Evolutionary conservation across 1,139 yeast genomes (phyloP), one percentile per base, ranked within the genome.

Genomic region (Pichia sp.): DNA sequence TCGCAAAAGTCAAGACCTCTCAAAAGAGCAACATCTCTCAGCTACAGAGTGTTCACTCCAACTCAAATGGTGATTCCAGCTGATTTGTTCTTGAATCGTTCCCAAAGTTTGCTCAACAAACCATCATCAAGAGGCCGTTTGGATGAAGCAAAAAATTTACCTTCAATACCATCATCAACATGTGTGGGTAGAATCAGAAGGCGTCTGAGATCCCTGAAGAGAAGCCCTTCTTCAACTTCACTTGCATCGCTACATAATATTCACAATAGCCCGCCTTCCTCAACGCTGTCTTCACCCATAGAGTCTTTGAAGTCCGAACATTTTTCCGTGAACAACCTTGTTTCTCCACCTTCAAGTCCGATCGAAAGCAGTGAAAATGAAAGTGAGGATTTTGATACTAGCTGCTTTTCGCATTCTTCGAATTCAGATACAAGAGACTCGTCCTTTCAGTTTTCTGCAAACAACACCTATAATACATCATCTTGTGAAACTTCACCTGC

Each of bases 11-110:
- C 49, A 43, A 61, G 68, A 52, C 69, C 69, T 1, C 43, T 65
- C 8, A 66, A 66, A 52, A 56, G 69, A 38, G 62, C 69, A 41
- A 58, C 61, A 34, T 65, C 68, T 10, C 52, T 65, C 19, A 57
- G 64, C 1, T 65, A 58, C 43, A 59, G 61, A 45, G 55, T 63
- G n/a, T 47, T 54, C 26, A 59, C 67, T 5, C 65, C 66, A 13
- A 56, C 58, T 30, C 48, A 52, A 15, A 56, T 53, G 36, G 46
- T 51, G 3, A 47, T 50, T 13, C 57, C 59, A 23, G 15, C 48
- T 10, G 49, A 49, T n/a, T 16, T 15, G 8, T 8, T 47, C 5
- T n/a, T 29, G 34, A 45, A 19, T 34, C 54, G 56, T 50, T 56
- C 59, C 16, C 50, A 50, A 26, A 57, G 55, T 38, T 29, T 58